Evolutionary conservation across 106 monocot species (phyloP), one percentile per base, ranked within the genome.

Genomic region (Dendrobium officinale): DNA sequence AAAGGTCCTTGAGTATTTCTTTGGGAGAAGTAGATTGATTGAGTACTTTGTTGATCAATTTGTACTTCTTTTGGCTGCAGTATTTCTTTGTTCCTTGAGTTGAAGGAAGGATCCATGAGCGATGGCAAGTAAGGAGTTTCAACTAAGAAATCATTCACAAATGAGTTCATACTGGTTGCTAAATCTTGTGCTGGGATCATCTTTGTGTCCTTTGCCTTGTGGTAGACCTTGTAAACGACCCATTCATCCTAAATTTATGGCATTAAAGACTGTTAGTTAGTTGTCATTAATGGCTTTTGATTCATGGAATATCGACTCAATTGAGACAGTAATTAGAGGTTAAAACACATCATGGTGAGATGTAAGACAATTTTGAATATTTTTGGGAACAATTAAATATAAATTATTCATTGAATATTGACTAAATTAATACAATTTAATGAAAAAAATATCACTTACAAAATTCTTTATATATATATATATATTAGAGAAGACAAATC

Each of bases 201-300:
- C 33, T 72, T 72, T 11, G 72, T 0, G 72, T 72, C 72, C 72
- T 72, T 72, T 4, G 40, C 10, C 72, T 72, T 72, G 72, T 72
- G 37, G 16, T 72, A 72, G 15, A 72, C 72, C 37, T 72, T 72
- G 72, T 9, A 72, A 37, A 72, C 72, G 15, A 72, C 72, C 72
- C 37, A 72, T 72, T 72, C 72, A 15, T 18, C 72, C 72, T 72
- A 10, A 16, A 40, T 72, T 15, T 37, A 33, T 37, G 37, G 15
- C 16, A 72, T 15, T 72, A 40, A 40, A 5, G 33, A 33, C 0
- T 72, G 11, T 29, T 70, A 70, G 11, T 29, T 70, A 70, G n/a
- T 70, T 11, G 2, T 29, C 26, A 70, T 70, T 70, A 15, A 72
- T 72, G 51, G 51, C 2, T 3, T 51, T 51, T 51, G 16, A 51